These are phyloP conservation scores for Capsicum pubescens DNA, from an alignment of 257 asterid species.

Conservation along the genomic window DNA sequence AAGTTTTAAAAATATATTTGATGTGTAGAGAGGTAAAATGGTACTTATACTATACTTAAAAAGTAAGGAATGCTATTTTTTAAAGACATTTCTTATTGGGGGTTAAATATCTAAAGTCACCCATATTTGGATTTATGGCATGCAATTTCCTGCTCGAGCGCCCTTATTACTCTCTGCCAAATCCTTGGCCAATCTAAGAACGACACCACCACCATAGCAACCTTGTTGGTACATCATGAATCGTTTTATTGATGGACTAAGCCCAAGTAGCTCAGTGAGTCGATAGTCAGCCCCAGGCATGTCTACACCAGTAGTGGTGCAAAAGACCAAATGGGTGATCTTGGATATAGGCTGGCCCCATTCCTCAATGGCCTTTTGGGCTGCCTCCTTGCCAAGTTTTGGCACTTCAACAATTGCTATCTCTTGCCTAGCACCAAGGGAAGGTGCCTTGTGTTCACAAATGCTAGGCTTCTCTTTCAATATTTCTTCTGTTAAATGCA, in stretches of 20 bases:
- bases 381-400: constrained; percentile 38
- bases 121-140: no score
- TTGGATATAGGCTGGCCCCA: neutral
- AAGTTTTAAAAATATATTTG: no score
- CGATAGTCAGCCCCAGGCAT: constrained; percentile 34
- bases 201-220: constrained; percentile 29
- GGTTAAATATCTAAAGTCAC: no score
- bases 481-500: constrained; percentile 33
- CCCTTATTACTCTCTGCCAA: neutral
- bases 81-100: no score
- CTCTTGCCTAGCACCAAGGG: constrained; percentile 32
- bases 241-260: constrained; percentile 26
- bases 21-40: no score
- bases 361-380: constrained; percentile 36
- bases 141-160: no score
- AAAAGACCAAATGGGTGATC: constrained; percentile 21
- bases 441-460: constrained; percentile 33
- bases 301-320: constrained; percentile 31
- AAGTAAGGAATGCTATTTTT: no score
- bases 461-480: constrained; percentile 25
- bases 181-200: constrained; percentile 24
- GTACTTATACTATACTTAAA: no score
- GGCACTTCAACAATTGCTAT: constrained; percentile 33
- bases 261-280: constrained; percentile 24
- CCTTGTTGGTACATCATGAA: constrained; percentile 39